Conservation (phyloP, 768 basidiomycete species). For the Saitozyma sp. region DNA sequence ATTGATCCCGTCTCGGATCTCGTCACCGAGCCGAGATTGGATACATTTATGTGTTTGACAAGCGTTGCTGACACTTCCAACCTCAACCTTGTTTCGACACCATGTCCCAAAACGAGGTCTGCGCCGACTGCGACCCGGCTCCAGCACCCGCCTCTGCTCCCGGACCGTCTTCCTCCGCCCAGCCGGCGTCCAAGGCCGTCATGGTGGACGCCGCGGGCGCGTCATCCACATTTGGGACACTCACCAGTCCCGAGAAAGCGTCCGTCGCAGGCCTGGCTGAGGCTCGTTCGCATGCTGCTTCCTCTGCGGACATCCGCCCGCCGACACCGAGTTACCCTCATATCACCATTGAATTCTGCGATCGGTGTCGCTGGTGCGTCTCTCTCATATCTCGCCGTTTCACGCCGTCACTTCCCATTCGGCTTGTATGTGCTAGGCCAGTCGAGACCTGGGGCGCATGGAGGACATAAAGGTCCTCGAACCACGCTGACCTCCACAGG, state of each 20-base stretch:
- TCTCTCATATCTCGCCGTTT: neutral
- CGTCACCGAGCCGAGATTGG: no score
- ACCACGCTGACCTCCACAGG: conserved; percentile 57
- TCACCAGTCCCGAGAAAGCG: no score
- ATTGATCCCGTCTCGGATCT: no score
- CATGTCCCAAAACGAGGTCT: no score
- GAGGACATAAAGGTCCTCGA: neutral
- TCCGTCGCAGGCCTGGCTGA: no score
- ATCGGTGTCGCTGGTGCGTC: conserved; percentile 80
- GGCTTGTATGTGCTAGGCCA: neutral
- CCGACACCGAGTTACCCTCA: conserved; percentile 55
- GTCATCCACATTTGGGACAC: no score
- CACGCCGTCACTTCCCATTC: neutral
- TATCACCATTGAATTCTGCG: conserved; percentile 88
- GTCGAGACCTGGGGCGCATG: no score
- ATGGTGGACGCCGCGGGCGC: no score
- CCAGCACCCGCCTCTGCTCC: neutral
- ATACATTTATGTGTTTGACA: no score
- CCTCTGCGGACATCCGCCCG: conserved; percentile 23
- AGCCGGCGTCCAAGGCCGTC: no score
- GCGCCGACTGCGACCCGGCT: neutral
- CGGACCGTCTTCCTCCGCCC: neutral
- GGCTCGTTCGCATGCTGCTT: neutral
- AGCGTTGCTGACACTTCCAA: no score
- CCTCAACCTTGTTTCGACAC: no score